These are phyloP conservation scores for Scheffersomyces lignicola DNA, from an alignment of 1,139 yeast species.

Conservation along the genomic window DNA sequence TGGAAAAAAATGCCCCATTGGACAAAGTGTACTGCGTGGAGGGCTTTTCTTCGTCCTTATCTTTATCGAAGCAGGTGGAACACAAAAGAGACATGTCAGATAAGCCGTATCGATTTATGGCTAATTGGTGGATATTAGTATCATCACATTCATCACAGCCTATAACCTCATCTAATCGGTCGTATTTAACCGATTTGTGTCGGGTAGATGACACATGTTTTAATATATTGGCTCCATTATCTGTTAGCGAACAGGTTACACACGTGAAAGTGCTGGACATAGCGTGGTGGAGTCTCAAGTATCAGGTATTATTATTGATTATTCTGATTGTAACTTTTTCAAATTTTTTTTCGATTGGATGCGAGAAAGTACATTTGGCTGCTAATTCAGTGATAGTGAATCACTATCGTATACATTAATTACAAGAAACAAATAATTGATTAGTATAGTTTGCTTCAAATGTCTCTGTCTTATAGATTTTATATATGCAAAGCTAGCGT, in stretches of 20 bases:
- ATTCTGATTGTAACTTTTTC: too few species aligned
- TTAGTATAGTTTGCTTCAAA: too few species aligned
- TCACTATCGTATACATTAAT: too few species aligned
- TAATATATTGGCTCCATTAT: constrained; percentile 22
- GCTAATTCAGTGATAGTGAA: too few species aligned
- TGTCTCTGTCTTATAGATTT: too few species aligned
- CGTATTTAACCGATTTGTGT: constrained; percentile 48
- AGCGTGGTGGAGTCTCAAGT: too few species aligned
- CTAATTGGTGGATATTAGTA: constrained; percentile 53
- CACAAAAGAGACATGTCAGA: constrained; percentile 56
- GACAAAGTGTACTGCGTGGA: constrained; percentile 51
- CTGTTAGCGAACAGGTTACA: constrained; percentile 28
- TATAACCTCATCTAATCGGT: constrained; percentile 37
- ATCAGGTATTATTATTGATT: too few species aligned
- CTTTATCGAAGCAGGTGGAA: constrained; percentile 44
- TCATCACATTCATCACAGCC: constrained; percentile 61
- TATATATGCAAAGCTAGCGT: too few species aligned
- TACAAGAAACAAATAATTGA: too few species aligned
- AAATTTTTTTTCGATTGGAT: too few species aligned
- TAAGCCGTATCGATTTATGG: constrained; percentile 54
- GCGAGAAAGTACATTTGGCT: too few species aligned
- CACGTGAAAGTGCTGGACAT: constrained; percentile 20
- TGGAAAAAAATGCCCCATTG: constrained; percentile 56
- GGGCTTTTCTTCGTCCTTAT: constrained; percentile 34
- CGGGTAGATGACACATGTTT: constrained; percentile 54